Conservation (phyloP, 129 eudicot species). For the Flaveria brownii region DNA sequence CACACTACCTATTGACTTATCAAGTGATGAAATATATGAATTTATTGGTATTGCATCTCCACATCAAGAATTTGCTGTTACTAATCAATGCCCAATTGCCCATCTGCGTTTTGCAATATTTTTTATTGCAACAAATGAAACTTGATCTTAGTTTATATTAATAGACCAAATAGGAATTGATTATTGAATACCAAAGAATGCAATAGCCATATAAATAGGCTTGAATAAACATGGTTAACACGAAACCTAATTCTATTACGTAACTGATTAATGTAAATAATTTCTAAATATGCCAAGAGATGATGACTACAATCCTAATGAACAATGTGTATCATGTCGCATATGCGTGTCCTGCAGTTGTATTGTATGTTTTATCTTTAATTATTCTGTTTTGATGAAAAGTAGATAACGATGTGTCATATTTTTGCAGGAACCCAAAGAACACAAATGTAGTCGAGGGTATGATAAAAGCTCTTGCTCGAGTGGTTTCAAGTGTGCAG, state of each 20-base stretch:
- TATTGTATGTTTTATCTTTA: neutral
- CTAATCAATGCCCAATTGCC: neutral
- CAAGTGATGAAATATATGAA: conserved; percentile 20
- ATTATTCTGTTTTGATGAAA: conserved; percentile 15
- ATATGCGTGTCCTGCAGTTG: neutral
- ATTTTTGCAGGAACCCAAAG: conserved; percentile 76
- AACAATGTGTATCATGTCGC: neutral
- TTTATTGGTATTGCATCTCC: conserved; percentile 21
- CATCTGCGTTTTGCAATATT: neutral
- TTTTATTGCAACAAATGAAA: conserved; percentile 5
- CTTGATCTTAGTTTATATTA: neutral
- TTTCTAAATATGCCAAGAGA: neutral
- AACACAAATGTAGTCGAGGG: conserved; percentile 93
- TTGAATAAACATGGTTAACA: neutral
- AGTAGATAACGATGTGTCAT: conserved; percentile 9
- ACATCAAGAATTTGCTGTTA: neutral
- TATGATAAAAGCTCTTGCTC: conserved; percentile 98
- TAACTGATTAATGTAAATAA: neutral
- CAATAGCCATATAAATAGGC: neutral
- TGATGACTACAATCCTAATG: neutral
- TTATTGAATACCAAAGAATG: neutral
- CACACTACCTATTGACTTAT: neutral
- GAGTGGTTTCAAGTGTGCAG: conserved; percentile 87
- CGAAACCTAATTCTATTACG: conserved; percentile 3
- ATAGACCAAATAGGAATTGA: neutral